Percentiles rank a stretch among this genome's conserved stretches.
These are phyloP conservation scores for Canna indica DNA, from an alignment of 176 grass and related monocot species.

Conservation along the genomic window DNA sequence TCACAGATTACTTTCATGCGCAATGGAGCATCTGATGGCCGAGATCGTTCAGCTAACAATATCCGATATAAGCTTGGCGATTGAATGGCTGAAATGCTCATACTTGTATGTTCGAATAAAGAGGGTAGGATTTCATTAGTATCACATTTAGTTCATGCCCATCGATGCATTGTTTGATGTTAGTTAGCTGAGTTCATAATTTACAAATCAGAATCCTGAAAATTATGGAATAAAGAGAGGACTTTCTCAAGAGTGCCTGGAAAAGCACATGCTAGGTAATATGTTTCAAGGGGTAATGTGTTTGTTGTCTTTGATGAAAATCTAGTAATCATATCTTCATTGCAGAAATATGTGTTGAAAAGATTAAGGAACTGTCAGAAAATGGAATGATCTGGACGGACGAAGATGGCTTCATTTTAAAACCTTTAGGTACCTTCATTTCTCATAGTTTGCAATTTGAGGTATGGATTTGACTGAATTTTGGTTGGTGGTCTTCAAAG, in stretches of 20 bases:
- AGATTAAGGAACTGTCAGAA: slow-evolving; percentile 69
- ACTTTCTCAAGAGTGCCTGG: slow-evolving; percentile 45
- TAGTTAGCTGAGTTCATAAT: slow-evolving; percentile 11
- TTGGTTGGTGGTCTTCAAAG: neutral
- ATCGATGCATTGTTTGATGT: neutral
- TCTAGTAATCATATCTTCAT: slow-evolving; percentile 11
- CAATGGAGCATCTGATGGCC: slow-evolving; percentile 86
- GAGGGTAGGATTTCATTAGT: slow-evolving; percentile 43
- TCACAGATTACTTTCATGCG: slow-evolving; percentile 71
- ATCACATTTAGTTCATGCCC: slow-evolving; percentile 4
- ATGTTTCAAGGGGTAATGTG: slow-evolving; percentile 1
- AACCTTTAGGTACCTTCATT: slow-evolving; percentile 59
- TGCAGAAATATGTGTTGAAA: slow-evolving; percentile 85
- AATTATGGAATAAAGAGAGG: slow-evolving; percentile 69
- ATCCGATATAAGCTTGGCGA: slow-evolving; percentile 72
- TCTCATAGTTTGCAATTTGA: slow-evolving; percentile 8
- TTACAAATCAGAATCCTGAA: slow-evolving; percentile 72
- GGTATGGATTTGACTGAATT: slow-evolving; percentile 10
- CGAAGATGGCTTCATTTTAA: slow-evolving; percentile 71
- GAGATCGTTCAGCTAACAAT: slow-evolving; percentile 89
- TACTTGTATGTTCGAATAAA: slow-evolving; percentile 87
- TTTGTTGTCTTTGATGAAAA: slow-evolving; percentile 1
- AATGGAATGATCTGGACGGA: slow-evolving; percentile 86
- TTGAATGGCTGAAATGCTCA: slow-evolving; percentile 93
- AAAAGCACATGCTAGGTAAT: slow-evolving; percentile 79